Evolutionary conservation across 1,139 yeast genomes (phyloP), one percentile per base, ranked within the genome.

Genomic region (Maudiozyma humilis): DNA sequence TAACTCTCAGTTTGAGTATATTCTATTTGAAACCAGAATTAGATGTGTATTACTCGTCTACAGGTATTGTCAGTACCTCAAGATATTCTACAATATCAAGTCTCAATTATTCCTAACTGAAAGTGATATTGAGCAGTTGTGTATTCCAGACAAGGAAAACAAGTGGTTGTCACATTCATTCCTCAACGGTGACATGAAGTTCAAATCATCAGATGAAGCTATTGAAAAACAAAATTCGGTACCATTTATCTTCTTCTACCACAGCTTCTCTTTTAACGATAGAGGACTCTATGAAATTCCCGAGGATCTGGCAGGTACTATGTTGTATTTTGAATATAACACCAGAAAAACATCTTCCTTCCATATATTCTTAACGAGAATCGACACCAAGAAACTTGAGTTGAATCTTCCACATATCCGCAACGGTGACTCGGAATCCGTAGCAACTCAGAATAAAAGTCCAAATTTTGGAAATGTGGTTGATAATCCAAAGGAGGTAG

Each of bases 21-120:
- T 82, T 38, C 66, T 73, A 46, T 65, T 75, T 49, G 89, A 82
- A 60, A 75, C 84, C 4, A 71, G 69, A 20, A 63, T 72, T 14
- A 62, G 78, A 47, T 71, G 76, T 2, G 67, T 72, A 20, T 69
- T 69, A 44, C 66, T 67, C 62, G 64, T 71, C 32, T 73, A 72
- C 56, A 72, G 70, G 51, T 64, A 73, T 36, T 69, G 76, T 15
- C 68, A 69, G 16, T 57, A 67, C 40, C 56, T 74, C 37, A 66
- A 72, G 7, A 64, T 71, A 14, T 62, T 71, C 41, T 73, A 72
- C 55, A 70, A 69, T 41, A 69, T 72, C 15, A 55, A 63, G 31
- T 63, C 68, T 2, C 54, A 52, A 10, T 34, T 46, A 6, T 59
- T 57, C 38, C 46, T 60, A 15, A 48, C 44, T 15, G 62, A 54